Evolutionary conservation across 169 alveolate species (phyloP).

Genomic region (Plasmodium cynomolgi): DNA sequence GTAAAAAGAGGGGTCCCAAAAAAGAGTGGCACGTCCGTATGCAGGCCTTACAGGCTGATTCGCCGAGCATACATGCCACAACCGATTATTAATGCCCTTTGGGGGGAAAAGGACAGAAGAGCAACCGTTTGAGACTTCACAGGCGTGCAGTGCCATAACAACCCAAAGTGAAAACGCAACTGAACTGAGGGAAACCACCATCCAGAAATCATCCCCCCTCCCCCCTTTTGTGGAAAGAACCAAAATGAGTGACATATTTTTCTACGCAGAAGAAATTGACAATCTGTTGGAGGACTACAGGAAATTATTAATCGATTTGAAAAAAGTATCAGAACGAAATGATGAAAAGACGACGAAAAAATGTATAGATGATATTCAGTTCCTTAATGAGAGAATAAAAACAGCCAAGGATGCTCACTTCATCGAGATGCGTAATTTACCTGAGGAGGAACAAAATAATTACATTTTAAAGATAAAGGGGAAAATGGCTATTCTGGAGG

Average conservation of each 20-base stretch:
- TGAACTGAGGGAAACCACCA: not conserved
- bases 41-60: not conserved
- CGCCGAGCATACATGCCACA: not conserved
- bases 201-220: not conserved
- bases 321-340: not conserved
- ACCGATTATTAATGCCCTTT: not conserved
- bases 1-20: not conserved
- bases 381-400: conserved; percentile 59
- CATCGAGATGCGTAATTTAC: conserved; percentile 55
- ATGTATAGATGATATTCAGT: conserved; percentile 32
- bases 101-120: not conserved
- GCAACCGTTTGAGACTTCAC: not conserved
- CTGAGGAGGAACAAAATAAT: conserved; percentile 42
- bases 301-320: conserved; percentile 24
- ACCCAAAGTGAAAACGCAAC: not conserved
- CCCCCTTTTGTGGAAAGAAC: not conserved
- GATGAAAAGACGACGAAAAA: conserved; percentile 36
- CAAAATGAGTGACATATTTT: conserved; percentile 46
- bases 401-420: conserved; percentile 72
- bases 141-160: not conserved
- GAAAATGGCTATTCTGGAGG: conserved; percentile 44
- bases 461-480: conserved; percentile 36
- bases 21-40: not conserved
- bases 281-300: conserved; percentile 51
- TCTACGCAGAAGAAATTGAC: conserved; percentile 61